A percentile compares a stretch with the other conserved stretches of the same genome.
Conservation (phyloP, 2,329 filamentous ascomycete genomes). For the Parascedosporium putredinis region DNA sequence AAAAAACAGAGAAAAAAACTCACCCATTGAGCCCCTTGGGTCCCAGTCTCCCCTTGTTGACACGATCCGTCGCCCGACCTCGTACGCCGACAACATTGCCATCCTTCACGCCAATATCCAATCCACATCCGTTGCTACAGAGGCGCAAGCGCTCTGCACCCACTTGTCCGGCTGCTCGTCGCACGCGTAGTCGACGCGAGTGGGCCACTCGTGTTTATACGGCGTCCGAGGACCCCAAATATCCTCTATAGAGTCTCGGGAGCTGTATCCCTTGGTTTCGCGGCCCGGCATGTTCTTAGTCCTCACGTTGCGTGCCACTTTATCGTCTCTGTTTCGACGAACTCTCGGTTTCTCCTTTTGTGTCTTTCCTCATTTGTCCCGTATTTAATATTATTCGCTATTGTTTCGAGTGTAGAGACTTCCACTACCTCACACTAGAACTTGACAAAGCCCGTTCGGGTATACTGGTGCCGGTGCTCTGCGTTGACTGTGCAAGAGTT, state of each 20-base stretch:
- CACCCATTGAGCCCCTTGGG: slow-evolving; percentile 24
- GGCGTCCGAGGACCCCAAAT: slow-evolving; percentile 22
- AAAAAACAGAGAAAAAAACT: slow-evolving; percentile 6
- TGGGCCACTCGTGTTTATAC: slow-evolving; percentile 24
- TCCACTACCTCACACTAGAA: no score
- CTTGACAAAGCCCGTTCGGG: background rate
- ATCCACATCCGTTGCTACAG: slow-evolving; percentile 25
- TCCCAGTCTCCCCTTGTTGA: slow-evolving; percentile 24
- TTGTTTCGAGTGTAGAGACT: no score
- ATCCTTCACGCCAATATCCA: slow-evolving; percentile 24
- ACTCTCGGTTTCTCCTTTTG: no score
- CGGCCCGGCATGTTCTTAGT: background rate
- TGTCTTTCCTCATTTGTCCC: no score
- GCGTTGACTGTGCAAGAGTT: background rate
- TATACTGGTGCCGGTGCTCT: background rate
- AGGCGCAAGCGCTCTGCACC: slow-evolving; percentile 28
- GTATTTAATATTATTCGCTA: no score
- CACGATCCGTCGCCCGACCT: slow-evolving; percentile 20
- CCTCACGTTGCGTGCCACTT: no score
- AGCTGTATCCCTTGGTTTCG: background rate
- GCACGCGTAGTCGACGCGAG: slow-evolving; percentile 18
- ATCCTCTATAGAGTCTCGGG: slow-evolving; percentile 21
- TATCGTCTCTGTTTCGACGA: no score
- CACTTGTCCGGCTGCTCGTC: slow-evolving; percentile 25
- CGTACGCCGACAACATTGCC: slow-evolving; percentile 26